Percentiles rank a stretch among this genome's conserved stretches.
These are phyloP conservation scores for Penicillium sp. DNA, from an alignment of 2,329 filamentous ascomycete genomes.

Conservation along the genomic window DNA sequence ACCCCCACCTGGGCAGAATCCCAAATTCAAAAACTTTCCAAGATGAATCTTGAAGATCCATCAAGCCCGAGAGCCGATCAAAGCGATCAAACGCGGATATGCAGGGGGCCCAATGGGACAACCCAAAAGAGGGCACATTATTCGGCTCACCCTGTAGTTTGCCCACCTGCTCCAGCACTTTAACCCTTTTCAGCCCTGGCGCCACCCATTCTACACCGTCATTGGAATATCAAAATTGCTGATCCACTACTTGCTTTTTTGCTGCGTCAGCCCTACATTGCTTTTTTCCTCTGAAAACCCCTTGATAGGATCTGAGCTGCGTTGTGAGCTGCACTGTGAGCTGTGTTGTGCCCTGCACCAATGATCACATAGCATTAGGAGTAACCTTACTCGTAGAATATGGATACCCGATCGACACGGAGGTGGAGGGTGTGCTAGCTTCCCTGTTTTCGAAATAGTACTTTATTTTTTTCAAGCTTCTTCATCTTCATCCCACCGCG, in stretches of 20 bases:
- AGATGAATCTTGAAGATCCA: background rate
- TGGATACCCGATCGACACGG: background rate
- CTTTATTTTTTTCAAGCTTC: background rate
- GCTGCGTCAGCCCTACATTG: background rate
- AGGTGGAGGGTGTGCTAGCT: background rate
- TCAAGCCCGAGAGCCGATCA: background rate
- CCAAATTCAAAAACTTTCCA: background rate
- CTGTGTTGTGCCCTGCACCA: background rate
- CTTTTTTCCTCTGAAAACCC: background rate
- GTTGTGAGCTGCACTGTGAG: too few species aligned
- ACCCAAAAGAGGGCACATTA: background rate
- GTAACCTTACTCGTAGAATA: background rate
- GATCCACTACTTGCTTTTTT: conserved; percentile 12
- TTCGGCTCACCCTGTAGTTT: conserved; percentile 1
- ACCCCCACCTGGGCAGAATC: too few species aligned
- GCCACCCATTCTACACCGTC: background rate
- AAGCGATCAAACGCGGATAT: conserved; percentile 4
- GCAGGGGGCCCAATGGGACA: conserved; percentile 12
- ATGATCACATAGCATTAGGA: background rate
- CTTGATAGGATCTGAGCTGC: background rate
- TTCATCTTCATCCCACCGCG: background rate
- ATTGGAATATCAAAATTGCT: conserved; percentile 8
- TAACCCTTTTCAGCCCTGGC: background rate
- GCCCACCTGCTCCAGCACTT: background rate
- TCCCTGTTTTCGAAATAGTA: background rate